These are phyloP conservation scores for Alloteropsis semialata DNA, from an alignment of 176 grass and related monocot genomes.

Conservation along the genomic window DNA sequence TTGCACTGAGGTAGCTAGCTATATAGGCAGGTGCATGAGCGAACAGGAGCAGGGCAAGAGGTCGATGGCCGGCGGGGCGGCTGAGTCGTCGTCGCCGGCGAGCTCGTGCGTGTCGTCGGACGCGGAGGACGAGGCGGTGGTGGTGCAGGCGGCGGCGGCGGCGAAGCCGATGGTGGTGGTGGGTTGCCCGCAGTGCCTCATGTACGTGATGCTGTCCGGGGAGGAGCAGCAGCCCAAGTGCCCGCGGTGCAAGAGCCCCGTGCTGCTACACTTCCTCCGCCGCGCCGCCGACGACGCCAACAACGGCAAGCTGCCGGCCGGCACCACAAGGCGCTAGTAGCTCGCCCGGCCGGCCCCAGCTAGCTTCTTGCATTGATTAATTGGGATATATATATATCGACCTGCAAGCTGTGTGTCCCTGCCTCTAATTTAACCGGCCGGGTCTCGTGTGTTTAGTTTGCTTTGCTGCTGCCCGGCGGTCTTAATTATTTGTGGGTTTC, in stretches of 20 bases:
- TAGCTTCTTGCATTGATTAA: too few species aligned
- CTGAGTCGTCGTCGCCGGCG: conserved; percentile 59
- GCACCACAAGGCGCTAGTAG: conserved; percentile 25
- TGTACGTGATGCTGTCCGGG: conserved; percentile 78
- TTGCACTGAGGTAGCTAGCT: neutral
- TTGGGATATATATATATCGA: too few species aligned
- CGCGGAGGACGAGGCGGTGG: conserved; percentile 41
- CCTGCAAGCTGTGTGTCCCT: too few species aligned
- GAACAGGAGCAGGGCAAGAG: neutral
- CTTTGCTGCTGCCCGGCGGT: too few species aligned
- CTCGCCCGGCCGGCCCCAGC: too few species aligned
- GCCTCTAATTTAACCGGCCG: neutral
- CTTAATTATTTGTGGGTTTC: neutral
- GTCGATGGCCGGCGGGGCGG: conserved; percentile 13
- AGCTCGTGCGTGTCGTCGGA: conserved; percentile 84
- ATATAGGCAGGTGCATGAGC: neutral
- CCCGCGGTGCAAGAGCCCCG: conserved; percentile 69
- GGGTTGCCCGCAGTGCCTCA: conserved; percentile 71
- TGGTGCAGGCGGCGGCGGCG: neutral
- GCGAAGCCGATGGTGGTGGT: conserved; percentile 63
- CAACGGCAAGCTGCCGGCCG: neutral
- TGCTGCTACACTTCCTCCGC: conserved; percentile 52
- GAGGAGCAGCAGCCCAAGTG: conserved; percentile 55
- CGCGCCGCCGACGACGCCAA: neutral
- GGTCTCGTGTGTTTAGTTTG: neutral